phyloP scores from a whole-genome alignment of 2,329 filamentous ascomycete genomes.

The Niveomyces coronatus region DNA sequence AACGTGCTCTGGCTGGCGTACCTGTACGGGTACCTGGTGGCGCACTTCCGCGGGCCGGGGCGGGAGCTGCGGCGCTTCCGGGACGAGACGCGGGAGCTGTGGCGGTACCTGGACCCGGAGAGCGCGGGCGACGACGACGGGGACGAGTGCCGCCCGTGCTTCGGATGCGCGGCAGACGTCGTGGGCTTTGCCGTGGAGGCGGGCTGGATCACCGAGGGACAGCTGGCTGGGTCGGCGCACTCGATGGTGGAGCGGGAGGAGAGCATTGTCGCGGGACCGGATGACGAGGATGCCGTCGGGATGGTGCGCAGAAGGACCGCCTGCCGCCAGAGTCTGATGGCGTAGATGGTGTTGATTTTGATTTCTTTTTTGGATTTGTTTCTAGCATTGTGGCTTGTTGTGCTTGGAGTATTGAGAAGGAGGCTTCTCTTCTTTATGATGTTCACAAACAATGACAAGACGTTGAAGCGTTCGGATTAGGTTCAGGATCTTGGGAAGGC shows the following conservation, averaged over 20 bases:
- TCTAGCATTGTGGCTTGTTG: neutral
- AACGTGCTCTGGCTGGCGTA: slow-evolving; percentile 58
- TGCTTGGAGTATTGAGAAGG: no score
- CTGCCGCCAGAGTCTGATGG: neutral
- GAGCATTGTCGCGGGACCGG: slow-evolving; percentile 28
- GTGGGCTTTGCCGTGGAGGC: slow-evolving; percentile 47
- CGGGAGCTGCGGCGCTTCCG: slow-evolving; percentile 5
- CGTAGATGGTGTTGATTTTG: neutral
- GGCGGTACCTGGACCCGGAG: slow-evolving; percentile 43
- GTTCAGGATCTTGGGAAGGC: no score
- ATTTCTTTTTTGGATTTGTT: neutral
- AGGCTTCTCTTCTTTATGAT: no score
- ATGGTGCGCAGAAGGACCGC: slow-evolving; percentile 16
- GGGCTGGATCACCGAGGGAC: slow-evolving; percentile 45
- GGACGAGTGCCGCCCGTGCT: no score
- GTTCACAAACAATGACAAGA: no score
- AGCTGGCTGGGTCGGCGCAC: slow-evolving; percentile 32
- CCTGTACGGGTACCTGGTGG: slow-evolving; percentile 42
- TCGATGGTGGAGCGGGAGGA: slow-evolving; percentile 29
- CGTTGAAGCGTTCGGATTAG: no score
- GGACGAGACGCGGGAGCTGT: no score
- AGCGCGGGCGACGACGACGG: slow-evolving; percentile 33
- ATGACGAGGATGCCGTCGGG: slow-evolving; percentile 18
- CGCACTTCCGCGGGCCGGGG: no score
- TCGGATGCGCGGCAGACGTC: slow-evolving; percentile 45